Evolutionary conservation across 1,284 basidiomycete genomes (phyloP).

Genomic region (Microstroma glucosiphilum): DNA sequence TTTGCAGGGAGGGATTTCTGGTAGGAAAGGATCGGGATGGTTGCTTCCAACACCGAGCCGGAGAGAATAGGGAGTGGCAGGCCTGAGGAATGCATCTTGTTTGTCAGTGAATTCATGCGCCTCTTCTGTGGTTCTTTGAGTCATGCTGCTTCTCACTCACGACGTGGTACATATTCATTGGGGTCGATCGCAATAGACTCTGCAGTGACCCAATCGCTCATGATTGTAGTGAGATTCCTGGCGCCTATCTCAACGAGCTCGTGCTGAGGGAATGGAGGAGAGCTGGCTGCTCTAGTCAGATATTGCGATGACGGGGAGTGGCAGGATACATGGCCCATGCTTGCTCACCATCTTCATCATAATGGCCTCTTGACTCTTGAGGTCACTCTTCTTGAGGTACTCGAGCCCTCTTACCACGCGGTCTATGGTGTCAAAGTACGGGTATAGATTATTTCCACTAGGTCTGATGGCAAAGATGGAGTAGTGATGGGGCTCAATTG

Average conservation of each 20-base stretch:
- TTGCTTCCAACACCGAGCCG: conserved; percentile 26
- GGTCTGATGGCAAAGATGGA: conserved; percentile 14
- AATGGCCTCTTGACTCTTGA: conserved; percentile 35
- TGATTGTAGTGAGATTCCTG: conserved; percentile 34
- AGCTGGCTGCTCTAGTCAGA: background rate
- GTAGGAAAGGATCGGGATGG: conserved; percentile 35
- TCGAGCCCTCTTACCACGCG: conserved; percentile 39
- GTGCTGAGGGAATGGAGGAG: conserved; percentile 9
- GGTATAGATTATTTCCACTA: conserved; percentile 30
- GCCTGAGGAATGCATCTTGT: background rate
- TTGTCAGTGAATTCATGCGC: background rate
- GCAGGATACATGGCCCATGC: background rate
- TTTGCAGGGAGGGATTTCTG: conserved; percentile 32
- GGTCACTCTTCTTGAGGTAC: conserved; percentile 25
- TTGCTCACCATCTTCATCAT: conserved; percentile 31
- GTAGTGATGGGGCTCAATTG: background rate
- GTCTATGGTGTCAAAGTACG: conserved; percentile 46
- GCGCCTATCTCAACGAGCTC: conserved; percentile 42
- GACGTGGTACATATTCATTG: conserved; percentile 19
- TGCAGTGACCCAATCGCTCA: conserved; percentile 36
- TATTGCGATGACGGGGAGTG: background rate
- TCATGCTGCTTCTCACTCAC: background rate
- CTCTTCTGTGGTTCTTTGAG: background rate
- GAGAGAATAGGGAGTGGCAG: conserved; percentile 25
- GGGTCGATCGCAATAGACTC: conserved; percentile 39